These are phyloP conservation scores for Globisporangium cederbergense DNA, from an alignment of 352 stramenopile genomes.

Conservation along the genomic window DNA sequence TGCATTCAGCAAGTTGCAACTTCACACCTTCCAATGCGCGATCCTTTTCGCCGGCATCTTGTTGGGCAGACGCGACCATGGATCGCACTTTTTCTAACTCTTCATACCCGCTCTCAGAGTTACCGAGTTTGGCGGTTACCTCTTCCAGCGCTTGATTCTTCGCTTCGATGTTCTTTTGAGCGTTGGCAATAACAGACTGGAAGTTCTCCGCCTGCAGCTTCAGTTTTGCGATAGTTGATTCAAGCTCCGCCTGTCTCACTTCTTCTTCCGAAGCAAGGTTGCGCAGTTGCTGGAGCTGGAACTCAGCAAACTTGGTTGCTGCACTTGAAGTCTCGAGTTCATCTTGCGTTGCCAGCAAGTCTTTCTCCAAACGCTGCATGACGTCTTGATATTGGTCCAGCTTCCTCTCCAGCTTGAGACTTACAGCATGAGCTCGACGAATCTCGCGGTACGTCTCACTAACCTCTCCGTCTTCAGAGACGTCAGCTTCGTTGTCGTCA, in stretches of 20 bases:
- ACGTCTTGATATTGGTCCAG: conserved; percentile 70
- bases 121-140: neutral
- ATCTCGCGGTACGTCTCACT: conserved; percentile 51
- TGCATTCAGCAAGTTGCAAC: conserved; percentile 8
- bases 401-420: conserved; percentile 60
- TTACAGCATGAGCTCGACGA: conserved; percentile 51
- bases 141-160: conserved; percentile 15
- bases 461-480: conserved; percentile 33
- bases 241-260: conserved; percentile 26
- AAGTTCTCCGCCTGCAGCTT: conserved; percentile 17
- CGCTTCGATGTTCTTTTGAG: conserved; percentile 4
- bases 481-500: conserved; percentile 39
- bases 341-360: conserved; percentile 55
- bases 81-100: conserved; percentile 5
- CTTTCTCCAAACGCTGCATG: conserved; percentile 69
- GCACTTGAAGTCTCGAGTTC: conserved; percentile 78
- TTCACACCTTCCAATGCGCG: conserved; percentile 13
- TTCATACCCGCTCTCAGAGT: neutral
- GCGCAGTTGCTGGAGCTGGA: conserved; percentile 73
- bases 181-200: conserved; percentile 6
- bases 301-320: conserved; percentile 79
- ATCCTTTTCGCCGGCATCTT: conserved; percentile 3
- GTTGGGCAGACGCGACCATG: conserved; percentile 8
- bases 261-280: conserved; percentile 50
- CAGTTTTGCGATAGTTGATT: conserved; percentile 21